A percentile compares a stretch with the other conserved stretches of the same genome.
These are phyloP conservation scores for Nissolia schottii DNA, from an alignment of 306 rosid genomes.

Conservation along the genomic window DNA sequence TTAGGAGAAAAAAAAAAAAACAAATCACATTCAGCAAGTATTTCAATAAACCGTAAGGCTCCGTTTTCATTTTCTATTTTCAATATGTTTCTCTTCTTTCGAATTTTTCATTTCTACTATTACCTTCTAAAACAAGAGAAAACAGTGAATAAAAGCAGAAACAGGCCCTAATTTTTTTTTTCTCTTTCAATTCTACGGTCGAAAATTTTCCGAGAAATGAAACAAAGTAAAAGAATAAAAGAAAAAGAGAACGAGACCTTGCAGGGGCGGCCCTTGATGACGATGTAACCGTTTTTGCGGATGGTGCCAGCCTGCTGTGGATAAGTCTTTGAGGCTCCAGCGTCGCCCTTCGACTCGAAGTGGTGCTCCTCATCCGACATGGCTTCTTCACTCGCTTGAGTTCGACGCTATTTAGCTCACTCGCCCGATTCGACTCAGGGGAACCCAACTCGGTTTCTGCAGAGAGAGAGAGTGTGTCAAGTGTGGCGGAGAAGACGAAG, in stretches of 20 bases:
- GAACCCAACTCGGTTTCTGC: background rate
- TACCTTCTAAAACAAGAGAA: too few species aligned
- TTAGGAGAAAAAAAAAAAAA: too few species aligned
- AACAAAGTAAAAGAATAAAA: background rate
- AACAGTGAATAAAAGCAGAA: too few species aligned
- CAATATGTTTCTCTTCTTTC: too few species aligned
- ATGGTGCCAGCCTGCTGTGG: conserved; percentile 23
- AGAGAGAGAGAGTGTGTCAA: fast-evolving
- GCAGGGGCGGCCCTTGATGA: conserved; percentile 79
- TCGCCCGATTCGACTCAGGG: conserved; percentile 11
- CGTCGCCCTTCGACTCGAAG: conserved; percentile 34
- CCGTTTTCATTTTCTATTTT: too few species aligned
- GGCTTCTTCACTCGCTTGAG: background rate
- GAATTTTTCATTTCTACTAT: too few species aligned
- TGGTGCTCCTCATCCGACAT: conserved; percentile 33
- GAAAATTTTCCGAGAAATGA: background rate
- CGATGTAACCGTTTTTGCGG: conserved; percentile 79
- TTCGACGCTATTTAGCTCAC: background rate
- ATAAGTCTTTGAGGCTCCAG: conserved; percentile 36
- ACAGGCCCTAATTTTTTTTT: too few species aligned
- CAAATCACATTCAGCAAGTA: too few species aligned
- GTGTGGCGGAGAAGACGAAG: conserved; percentile 16
- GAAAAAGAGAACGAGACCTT: conserved; percentile 32
- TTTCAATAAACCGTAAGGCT: too few species aligned
- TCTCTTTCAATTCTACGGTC: too few species aligned